Base-by-base conservation (phyloP, 805 yeast species). In the Lachancea kluyveri region DNA sequence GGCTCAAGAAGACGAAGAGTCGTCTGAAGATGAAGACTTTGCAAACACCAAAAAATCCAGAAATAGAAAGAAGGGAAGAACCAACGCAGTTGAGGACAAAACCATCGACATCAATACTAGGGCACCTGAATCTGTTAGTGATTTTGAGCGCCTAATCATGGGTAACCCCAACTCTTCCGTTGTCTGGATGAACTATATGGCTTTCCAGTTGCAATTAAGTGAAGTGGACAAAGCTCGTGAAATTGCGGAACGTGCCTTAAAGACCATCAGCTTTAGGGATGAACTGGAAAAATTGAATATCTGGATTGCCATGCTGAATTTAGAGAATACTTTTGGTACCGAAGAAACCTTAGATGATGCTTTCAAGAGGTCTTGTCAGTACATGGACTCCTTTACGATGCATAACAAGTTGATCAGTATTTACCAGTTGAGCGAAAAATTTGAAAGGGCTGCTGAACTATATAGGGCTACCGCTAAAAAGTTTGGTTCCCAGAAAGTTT, bases 171-270 rank as follows among this genome's bases (percentile, higher is more conserved):
- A 85, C 64, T 85, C 95, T 3, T 90, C 98, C 1, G 73, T 88
- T 21, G 61, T 86, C 36, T 92, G 98, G 98, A 90, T 92, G 84
- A 85, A 88, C 62, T 92, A 83, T 62, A 92, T 92, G 96, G 88
- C 97, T 4, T 92, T 90, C 80, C 95, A 88, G 60, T 69, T 92
- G 42, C 96, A 88, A 59, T 68, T 90, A 41, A 83, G 95, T 65
- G 98, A 92, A 59, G 66, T 87, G 37, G 96, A 90, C 22, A 86
- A 84, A 60, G 96, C 96, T 7, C 77, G 98, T 48, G 95, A 85
- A 56, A 76, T 92, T 47, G 96, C 85, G 26, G 83, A 80, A 48
- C 75, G 98, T 41, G 98, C 97, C 3, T 70, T 92, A 53, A 84
- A 84, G 64, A 79, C 92, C 5, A 94, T 92, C 46, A 77, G 74